Evolutionary conservation across 176 grass and related monocot genomes (phyloP).

Genomic region (Cenchrus americanus): DNA sequence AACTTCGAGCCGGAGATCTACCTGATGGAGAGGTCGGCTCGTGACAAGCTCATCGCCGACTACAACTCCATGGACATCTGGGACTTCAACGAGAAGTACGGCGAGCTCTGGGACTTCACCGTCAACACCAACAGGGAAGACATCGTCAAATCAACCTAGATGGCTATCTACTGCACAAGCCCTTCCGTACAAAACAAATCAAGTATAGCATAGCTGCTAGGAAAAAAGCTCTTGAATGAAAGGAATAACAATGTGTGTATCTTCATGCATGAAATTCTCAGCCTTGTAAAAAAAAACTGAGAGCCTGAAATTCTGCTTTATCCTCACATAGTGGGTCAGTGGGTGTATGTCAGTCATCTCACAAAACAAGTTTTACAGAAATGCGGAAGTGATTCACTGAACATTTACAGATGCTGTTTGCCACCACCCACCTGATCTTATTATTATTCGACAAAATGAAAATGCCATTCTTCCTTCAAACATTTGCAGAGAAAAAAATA

Average conservation of each 20-base stretch:
- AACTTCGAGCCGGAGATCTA: constrained; percentile 98
- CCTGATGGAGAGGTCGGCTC: constrained; percentile 82
- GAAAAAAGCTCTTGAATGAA: background rate
- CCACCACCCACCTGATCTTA: background rate
- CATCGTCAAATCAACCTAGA: constrained; percentile 60
- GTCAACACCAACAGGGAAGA: constrained; percentile 66
- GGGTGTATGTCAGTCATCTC: constrained; percentile 2
- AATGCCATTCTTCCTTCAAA: constrained; percentile 31
- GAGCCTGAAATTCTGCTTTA: constrained; percentile 19
- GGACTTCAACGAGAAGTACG: constrained; percentile 99
- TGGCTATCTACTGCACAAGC: background rate
- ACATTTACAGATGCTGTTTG: constrained; percentile 26
- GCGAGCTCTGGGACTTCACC: constrained; percentile 97
- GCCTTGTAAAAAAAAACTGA: background rate
- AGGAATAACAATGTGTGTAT: constrained; percentile 1
- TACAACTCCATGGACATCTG: constrained; percentile 98
- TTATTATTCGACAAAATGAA: constrained; percentile 24
- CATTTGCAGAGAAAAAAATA: constrained; percentile 4
- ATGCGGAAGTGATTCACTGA: background rate
- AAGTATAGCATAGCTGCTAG: constrained; percentile 23
- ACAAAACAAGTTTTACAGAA: background rate
- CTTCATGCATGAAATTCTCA: constrained; percentile 26
- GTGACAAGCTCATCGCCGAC: constrained; percentile 93
- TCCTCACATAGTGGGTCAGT: constrained; percentile 2
- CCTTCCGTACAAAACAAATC: background rate